Percentiles rank a stretch among this genome's conserved stretches.
These are phyloP conservation scores for Zychaea mexicana DNA, from an alignment of 371 early-diverging fungal species.

Conservation along the genomic window DNA sequence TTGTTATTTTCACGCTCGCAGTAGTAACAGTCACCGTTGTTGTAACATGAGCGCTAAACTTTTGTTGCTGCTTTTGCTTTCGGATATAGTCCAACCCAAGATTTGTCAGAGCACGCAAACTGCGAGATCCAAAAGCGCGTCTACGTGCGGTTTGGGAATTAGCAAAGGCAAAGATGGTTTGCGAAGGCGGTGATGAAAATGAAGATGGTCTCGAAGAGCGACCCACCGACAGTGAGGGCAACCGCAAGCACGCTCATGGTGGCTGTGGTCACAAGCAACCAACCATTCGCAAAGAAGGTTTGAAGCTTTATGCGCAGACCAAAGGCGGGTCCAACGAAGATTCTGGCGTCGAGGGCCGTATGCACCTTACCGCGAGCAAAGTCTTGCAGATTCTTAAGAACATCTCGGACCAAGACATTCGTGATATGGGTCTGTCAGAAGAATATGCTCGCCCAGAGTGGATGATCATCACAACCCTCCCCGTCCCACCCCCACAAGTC, in stretches of 20 bases:
- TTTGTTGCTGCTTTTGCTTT: not conserved
- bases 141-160: constrained; percentile 94
- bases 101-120: constrained; percentile 71
- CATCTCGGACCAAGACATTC: constrained; percentile 91
- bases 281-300: constrained; percentile 86
- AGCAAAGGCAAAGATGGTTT: constrained; percentile 86
- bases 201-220: constrained; percentile 56
- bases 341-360: constrained; percentile 64
- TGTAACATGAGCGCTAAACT: too few species aligned
- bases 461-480: constrained; percentile 96
- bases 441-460: constrained; percentile 98
- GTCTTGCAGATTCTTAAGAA: constrained; percentile 90
- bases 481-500: constrained; percentile 98
- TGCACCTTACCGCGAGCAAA: constrained; percentile 80
- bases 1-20: too few species aligned
- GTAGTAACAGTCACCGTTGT: too few species aligned
- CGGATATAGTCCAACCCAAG: constrained; percentile 64
- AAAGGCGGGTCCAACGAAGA: constrained; percentile 63
- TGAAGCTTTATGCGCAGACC: constrained; percentile 81
- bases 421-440: constrained; percentile 90
- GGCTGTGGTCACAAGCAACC: constrained; percentile 98
- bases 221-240: constrained; percentile 39
- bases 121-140: constrained; percentile 76
- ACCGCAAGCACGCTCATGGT: constrained; percentile 70
- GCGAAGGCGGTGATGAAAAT: constrained; percentile 81